Percentiles rank a stretch among this genome's conserved stretches.
These are phyloP conservation scores for Myrica gale DNA, from an alignment of 306 rosid genomes.

Conservation along the genomic window DNA sequence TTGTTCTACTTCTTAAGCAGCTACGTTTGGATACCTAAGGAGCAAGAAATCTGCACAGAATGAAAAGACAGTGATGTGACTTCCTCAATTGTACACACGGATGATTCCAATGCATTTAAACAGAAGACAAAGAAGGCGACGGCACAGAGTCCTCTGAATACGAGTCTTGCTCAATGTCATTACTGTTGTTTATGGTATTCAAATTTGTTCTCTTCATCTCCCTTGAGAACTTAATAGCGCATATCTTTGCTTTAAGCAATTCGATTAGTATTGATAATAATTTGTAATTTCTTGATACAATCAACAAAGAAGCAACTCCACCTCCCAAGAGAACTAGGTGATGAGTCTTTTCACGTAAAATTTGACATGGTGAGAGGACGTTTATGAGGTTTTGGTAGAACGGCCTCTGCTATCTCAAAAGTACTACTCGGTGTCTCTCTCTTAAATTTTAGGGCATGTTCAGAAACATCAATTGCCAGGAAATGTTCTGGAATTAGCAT, in stretches of 20 bases:
- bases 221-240: not conserved
- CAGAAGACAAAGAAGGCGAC: constrained; percentile 5
- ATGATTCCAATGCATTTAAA: constrained; percentile 5
- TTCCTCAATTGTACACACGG: not conserved
- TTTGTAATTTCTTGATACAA: not conserved
- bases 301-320: not conserved
- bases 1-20: constrained; percentile 19
- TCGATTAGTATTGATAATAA: not conserved
- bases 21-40: constrained; percentile 1
- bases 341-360: not conserved
- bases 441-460: not conserved
- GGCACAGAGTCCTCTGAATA: constrained; percentile 8
- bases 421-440: not conserved
- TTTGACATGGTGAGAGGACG: not conserved
- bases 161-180: constrained; percentile 63
- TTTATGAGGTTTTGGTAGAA: not conserved
- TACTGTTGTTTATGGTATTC: constrained; percentile 54
- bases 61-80: constrained; percentile 9
- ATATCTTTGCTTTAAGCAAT: not conserved
- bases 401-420: not conserved
- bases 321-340: not conserved
- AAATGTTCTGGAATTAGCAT: not conserved
- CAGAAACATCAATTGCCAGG: not conserved
- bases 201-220: not conserved
- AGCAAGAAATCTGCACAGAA: constrained; percentile 11